Conservation (phyloP, 2,329 filamentous ascomycete species). For the Fusarium floridanum region DNA sequence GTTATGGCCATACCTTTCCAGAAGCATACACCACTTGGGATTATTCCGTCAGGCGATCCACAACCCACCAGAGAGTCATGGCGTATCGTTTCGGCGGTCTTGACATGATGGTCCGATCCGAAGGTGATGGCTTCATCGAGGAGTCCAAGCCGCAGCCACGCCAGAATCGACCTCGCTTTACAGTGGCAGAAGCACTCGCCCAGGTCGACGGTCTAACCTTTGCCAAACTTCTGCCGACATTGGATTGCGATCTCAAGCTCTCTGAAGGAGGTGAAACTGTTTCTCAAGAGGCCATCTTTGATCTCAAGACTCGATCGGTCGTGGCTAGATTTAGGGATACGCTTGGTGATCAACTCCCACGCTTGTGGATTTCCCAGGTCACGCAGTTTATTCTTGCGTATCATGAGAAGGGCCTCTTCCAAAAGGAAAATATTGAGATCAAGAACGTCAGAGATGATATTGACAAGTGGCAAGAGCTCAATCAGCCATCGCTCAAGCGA, state of each 20-base stretch:
- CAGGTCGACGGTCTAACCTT: constrained; percentile 24
- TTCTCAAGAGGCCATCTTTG: constrained; percentile 54
- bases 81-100: constrained; percentile 66
- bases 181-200: not conserved
- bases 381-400: constrained; percentile 57
- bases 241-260: constrained; percentile 22
- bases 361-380: constrained; percentile 57
- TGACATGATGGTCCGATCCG: constrained; percentile 45
- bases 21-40: constrained; percentile 76
- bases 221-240: not conserved
- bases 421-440: constrained; percentile 49
- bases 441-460: constrained; percentile 49
- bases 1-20: constrained; percentile 76
- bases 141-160: not conserved
- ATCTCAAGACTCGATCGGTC: constrained; percentile 59
- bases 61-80: constrained; percentile 73
- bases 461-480: constrained; percentile 53
- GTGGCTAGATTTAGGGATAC: constrained; percentile 33
- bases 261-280: constrained; percentile 43
- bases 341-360: constrained; percentile 54
- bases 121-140: constrained; percentile 46
- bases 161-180: not conserved
- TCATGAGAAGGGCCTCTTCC: constrained; percentile 53
- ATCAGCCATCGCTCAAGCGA: constrained; percentile 47
- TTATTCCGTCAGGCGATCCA: constrained; percentile 63